Percentiles rank a stretch among this genome's conserved stretches.
phyloP scores from a whole-genome alignment of 345 rosid genomes.

The Eucalyptus sp. region DNA sequence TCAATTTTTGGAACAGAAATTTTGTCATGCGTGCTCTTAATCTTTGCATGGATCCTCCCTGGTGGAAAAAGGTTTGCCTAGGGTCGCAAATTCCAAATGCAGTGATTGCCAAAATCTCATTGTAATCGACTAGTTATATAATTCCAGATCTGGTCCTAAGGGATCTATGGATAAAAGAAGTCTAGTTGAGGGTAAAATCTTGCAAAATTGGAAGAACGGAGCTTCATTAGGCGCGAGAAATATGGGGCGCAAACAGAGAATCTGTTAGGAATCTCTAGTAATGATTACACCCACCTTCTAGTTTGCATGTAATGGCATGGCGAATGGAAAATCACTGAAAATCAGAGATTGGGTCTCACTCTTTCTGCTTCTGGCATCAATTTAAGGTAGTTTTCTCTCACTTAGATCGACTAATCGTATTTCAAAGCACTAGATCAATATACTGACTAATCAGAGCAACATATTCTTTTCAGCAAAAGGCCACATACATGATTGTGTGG shows the following conservation, averaged over 20 bases:
- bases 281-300: neutral
- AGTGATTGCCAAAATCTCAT: neutral
- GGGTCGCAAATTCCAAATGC: neutral
- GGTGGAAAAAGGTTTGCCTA: neutral
- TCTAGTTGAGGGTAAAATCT: neutral
- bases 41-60: neutral
- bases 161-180: neutral
- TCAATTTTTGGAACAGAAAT: too few relatives aligned
- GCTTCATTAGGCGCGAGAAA: neutral
- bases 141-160: neutral
- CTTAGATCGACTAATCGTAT: neutral
- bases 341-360: neutral
- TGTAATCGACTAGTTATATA: neutral
- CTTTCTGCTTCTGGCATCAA: neutral
- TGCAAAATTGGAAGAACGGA: neutral
- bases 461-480: neutral
- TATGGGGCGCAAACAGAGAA: neutral
- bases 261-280: neutral
- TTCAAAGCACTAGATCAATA: neutral
- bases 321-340: neutral
- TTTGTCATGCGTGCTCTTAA: too few relatives aligned
- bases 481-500: neutral
- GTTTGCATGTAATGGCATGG: neutral
- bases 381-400: neutral
- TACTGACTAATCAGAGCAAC: neutral